Evolutionary conservation across 495 filamentous ascomycete genomes (phyloP).

Genomic region (Podospora australis): DNA sequence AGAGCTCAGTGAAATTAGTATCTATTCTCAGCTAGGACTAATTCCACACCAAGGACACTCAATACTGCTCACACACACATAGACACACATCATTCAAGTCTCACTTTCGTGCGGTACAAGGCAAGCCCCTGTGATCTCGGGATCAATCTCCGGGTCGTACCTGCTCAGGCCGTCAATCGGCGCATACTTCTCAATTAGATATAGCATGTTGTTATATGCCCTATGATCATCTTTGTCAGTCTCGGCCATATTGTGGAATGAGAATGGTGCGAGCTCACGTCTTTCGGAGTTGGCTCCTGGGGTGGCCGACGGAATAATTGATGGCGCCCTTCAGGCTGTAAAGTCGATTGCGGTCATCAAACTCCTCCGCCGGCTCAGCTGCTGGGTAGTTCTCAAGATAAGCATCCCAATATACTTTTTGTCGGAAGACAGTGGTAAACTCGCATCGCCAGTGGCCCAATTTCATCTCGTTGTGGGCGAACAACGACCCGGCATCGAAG

Average conservation of each 20-base stretch:
- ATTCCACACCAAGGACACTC: too few relatives aligned
- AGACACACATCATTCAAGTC: too few relatives aligned
- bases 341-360: slow-evolving; percentile 2
- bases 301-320: slow-evolving; percentile 4
- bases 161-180: not conserved
- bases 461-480: slow-evolving; percentile 43
- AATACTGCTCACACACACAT: too few relatives aligned
- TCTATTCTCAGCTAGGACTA: too few relatives aligned
- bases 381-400: not conserved
- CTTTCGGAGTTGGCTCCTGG: not conserved
- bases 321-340: slow-evolving; percentile 6
- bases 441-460: slow-evolving; percentile 26
- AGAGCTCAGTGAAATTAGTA: too few relatives aligned
- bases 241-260: not conserved
- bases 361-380: slow-evolving; percentile 7
- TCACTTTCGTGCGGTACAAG: slow-evolving; percentile 7
- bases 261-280: slow-evolving; percentile 1
- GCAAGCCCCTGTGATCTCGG: not conserved
- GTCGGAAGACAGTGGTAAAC: not conserved
- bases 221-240: not conserved
- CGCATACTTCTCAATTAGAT: slow-evolving; percentile 8
- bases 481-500: slow-evolving; percentile 36
- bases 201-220: slow-evolving; percentile 6
- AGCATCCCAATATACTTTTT: not conserved
- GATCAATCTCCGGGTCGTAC: slow-evolving; percentile 3